Percentiles rank a stretch among this genome's conserved stretches.
Conservation (phyloP, 2,329 filamentous ascomycete species). For the Zymoseptoria pseudotritici region DNA sequence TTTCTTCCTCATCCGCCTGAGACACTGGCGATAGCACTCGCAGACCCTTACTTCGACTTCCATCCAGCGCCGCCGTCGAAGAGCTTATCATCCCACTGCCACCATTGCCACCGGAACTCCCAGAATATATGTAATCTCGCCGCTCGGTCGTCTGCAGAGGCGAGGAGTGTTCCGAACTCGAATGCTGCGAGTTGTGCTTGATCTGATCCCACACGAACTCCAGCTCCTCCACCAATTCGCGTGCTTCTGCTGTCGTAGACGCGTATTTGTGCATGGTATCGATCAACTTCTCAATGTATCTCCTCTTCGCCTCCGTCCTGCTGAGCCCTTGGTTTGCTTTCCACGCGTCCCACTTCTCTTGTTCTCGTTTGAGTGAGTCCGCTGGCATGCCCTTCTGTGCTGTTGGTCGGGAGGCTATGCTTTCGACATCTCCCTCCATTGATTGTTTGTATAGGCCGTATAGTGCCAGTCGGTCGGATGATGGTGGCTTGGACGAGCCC, state of each 20-base stretch:
- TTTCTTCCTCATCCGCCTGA: conserved; percentile 47
- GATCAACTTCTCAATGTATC: conserved; percentile 89
- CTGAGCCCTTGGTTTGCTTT: conserved; percentile 75
- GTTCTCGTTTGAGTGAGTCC: conserved; percentile 30
- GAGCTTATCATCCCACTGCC: conserved; percentile 13
- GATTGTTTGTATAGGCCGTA: conserved; percentile 99
- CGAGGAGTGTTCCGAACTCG: conserved; percentile 23
- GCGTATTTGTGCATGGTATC: conserved; percentile 96
- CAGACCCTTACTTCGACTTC: conserved; percentile 16
- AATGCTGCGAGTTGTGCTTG: conserved; percentile 55
- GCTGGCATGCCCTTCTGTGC: conserved; percentile 10
- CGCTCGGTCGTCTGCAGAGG: conserved; percentile 27
- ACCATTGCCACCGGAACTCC: conserved; percentile 19
- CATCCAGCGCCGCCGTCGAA: conserved; percentile 25
- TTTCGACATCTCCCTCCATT: conserved; percentile 96
- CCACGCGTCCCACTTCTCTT: conserved; percentile 71
- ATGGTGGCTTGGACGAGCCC: conserved; percentile 79
- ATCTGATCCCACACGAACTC: conserved; percentile 99
- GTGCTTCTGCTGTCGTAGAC: conserved; percentile 71
- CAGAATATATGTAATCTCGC: conserved; percentile 26
- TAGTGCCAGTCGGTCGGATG: conserved; percentile 75
- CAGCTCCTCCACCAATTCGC: conserved; percentile 84
- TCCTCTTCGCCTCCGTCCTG: conserved; percentile 85
- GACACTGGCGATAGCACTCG: conserved; percentile 76
- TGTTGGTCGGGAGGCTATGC: conserved; percentile 79